phyloP scores from a whole-genome alignment of 257 asterid species.

The Forsythia suspensa region DNA sequence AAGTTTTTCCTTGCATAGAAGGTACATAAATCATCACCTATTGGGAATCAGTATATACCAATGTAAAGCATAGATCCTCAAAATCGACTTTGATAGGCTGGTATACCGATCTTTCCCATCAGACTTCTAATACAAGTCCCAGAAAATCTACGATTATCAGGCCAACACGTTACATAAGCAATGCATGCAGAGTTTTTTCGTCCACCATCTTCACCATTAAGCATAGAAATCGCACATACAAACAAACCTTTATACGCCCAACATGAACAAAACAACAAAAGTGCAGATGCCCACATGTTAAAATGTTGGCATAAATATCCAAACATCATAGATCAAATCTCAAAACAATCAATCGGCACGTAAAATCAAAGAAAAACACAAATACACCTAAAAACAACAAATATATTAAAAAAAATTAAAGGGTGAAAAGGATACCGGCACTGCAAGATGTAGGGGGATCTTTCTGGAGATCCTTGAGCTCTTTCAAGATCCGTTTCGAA shows the following conservation, averaged over 20 bases:
- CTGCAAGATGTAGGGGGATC: constrained; percentile 83
- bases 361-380: background rate
- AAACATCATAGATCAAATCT: constrained; percentile 28
- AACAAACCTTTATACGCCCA: background rate
- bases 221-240: background rate
- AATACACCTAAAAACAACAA: constrained; percentile 1
- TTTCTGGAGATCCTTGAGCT: constrained; percentile 71
- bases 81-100: background rate
- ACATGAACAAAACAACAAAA: constrained; percentile 17
- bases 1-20: background rate
- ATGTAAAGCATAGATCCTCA: background rate
- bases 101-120: background rate
- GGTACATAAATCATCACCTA: background rate
- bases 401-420: background rate
- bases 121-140: background rate
- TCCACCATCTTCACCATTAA: constrained; percentile 1
- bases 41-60: background rate
- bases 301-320: background rate
- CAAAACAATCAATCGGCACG: constrained; percentile 8
- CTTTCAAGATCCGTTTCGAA: constrained; percentile 76
- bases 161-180: background rate
- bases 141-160: background rate
- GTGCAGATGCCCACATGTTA: background rate
- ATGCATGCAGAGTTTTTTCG: background rate
- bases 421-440: constrained; percentile 40